Evolutionary conservation across 495 filamentous ascomycete genomes (phyloP).

Genomic region (Oleoguttula mirabilis): DNA sequence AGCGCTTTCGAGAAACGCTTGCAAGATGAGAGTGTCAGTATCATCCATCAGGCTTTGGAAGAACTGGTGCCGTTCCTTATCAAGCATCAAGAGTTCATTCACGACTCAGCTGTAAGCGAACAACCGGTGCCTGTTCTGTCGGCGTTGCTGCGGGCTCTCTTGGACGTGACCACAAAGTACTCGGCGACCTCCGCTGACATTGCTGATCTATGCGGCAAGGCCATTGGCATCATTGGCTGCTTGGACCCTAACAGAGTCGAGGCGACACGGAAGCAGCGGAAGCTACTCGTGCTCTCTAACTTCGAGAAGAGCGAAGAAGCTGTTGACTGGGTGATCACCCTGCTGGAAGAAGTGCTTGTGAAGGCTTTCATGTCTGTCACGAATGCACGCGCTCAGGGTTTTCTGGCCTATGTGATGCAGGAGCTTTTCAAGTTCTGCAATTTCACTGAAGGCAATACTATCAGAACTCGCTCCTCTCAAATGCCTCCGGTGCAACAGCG

Average conservation of each 20-base stretch:
- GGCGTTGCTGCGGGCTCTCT: slow-evolving; percentile 57
- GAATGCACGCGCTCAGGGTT: slow-evolving; percentile 76
- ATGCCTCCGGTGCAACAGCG: slow-evolving; percentile 46
- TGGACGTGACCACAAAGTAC: slow-evolving; percentile 74
- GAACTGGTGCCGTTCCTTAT: slow-evolving; percentile 66
- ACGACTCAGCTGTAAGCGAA: slow-evolving; percentile 69
- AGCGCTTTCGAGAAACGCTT: slow-evolving; percentile 59
- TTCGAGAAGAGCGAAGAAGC: slow-evolving; percentile 70
- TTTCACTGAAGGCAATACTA: slow-evolving; percentile 41
- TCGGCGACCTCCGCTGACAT: slow-evolving; percentile 54
- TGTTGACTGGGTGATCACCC: slow-evolving; percentile 71
- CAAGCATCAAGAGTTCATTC: slow-evolving; percentile 65
- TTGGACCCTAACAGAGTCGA: slow-evolving; percentile 86
- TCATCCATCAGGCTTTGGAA: slow-evolving; percentile 64
- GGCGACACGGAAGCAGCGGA: slow-evolving; percentile 56
- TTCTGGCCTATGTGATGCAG: slow-evolving; percentile 87
- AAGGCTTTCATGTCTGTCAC: slow-evolving; percentile 81
- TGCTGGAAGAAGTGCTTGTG: slow-evolving; percentile 76
- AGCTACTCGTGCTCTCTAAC: slow-evolving; percentile 74
- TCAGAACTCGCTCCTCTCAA: slow-evolving; percentile 41
- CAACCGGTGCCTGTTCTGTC: slow-evolving; percentile 68
- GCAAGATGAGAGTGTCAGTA: slow-evolving; percentile 67
- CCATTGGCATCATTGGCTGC: slow-evolving; percentile 78
- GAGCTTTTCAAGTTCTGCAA: slow-evolving; percentile 67
- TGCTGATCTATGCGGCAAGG: slow-evolving; percentile 59